Conservation (phyloP, 495 filamentous ascomycete species). For the Annulohypoxylon nitens region DNA sequence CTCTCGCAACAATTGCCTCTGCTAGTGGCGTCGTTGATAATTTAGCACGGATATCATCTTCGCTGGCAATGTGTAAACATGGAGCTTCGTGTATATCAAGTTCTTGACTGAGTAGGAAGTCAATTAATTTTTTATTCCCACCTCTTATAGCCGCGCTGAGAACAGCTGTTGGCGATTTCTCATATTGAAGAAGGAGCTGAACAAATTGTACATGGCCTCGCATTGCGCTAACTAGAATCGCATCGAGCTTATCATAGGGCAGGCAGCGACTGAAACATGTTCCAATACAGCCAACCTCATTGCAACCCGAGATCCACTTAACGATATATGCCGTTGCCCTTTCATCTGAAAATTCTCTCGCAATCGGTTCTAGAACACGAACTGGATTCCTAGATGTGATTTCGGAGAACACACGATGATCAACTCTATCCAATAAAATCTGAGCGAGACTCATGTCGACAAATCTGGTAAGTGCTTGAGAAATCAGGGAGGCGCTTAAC, state of each 20-base stretch:
- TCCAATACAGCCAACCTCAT: neutral
- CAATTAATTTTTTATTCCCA: slow-evolving; percentile 20
- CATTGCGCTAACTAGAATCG: slow-evolving; percentile 1
- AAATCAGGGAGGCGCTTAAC: neutral
- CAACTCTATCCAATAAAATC: neutral
- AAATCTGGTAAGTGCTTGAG: neutral
- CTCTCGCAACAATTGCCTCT: slow-evolving; percentile 17
- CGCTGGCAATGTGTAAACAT: neutral
- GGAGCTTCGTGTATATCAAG: slow-evolving; percentile 6
- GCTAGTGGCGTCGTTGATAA: slow-evolving; percentile 23
- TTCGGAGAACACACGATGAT: no score
- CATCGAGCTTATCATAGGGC: neutral
- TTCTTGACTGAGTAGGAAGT: slow-evolving; percentile 27
- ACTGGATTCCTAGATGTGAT: no score
- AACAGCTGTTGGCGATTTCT: neutral
- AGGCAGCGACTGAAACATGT: no score
- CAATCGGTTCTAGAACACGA: neutral
- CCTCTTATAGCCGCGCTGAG: slow-evolving; percentile 31
- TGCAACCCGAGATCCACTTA: slow-evolving; percentile 29
- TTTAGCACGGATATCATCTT: neutral
- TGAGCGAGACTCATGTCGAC: slow-evolving; percentile 23
- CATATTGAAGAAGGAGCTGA: slow-evolving; percentile 14
- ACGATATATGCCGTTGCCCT: neutral
- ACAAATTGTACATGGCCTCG: slow-evolving; percentile 26
- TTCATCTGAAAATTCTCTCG: neutral